phyloP scores from a whole-genome alignment of 305 asterid genomes.

The Fraxinus albicans region DNA sequence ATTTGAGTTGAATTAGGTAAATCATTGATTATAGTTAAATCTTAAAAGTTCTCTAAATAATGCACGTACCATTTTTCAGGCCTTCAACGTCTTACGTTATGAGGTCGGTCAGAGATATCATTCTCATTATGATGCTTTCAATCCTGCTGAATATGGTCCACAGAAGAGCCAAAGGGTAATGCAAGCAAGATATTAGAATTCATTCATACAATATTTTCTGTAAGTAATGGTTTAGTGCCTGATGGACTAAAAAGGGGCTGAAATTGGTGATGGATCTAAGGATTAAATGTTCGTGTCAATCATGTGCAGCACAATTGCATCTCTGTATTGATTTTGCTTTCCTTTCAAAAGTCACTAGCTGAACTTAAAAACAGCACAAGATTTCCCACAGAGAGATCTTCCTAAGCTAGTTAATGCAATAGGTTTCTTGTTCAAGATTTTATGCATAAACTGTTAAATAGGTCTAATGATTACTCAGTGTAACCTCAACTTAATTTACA shows the following conservation, averaged over 20 bases:
- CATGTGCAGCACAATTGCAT: not conserved
- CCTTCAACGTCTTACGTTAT: slow-evolving; percentile 81
- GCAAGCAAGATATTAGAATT: slow-evolving; percentile 4
- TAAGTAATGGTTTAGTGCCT: not conserved
- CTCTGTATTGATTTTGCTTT: not conserved
- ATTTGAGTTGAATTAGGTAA: slow-evolving; percentile 19
- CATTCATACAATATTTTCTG: slow-evolving; percentile 12
- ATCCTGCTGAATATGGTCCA: slow-evolving; percentile 88
- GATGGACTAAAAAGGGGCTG: not conserved
- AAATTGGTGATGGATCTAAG: not conserved
- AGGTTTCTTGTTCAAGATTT: slow-evolving; percentile 9
- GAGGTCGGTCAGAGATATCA: slow-evolving; percentile 85
- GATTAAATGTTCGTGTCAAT: not conserved
- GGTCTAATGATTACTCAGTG: slow-evolving; percentile 4
- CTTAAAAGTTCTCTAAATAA: not conserved
- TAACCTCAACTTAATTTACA: slow-evolving; percentile 15
- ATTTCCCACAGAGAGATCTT: not conserved
- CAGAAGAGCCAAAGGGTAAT: slow-evolving; percentile 93
- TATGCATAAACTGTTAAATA: not conserved
- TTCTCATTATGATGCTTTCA: slow-evolving; percentile 89
- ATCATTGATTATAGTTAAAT: slow-evolving; percentile 16
- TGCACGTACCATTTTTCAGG: slow-evolving; percentile 38
- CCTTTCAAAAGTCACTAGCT: not conserved
- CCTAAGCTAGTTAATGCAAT: not conserved
- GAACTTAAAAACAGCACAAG: not conserved